These are phyloP conservation scores for Avena eriantha DNA, from an alignment of 176 grass and related monocot species.

Conservation along the genomic window DNA sequence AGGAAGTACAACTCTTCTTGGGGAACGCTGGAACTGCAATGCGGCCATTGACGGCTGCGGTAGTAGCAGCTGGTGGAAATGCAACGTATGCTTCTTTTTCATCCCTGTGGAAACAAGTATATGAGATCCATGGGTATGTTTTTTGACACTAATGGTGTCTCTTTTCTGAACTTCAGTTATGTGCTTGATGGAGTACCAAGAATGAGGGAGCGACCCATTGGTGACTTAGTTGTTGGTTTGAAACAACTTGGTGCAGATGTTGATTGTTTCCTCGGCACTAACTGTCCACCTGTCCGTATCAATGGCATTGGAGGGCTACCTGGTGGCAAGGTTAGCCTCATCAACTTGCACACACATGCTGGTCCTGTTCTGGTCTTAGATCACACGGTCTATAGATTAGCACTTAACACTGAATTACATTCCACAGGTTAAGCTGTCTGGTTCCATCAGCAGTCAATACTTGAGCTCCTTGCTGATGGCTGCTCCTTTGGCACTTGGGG, in stretches of 20 bases:
- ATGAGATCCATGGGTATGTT: not conserved
- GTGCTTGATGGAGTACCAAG: conserved; percentile 96
- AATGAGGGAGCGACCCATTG: conserved; percentile 99
- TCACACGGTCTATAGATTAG: not conserved
- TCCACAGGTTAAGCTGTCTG: conserved; percentile 85
- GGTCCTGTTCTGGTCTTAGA: too few species aligned
- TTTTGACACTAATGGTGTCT: not conserved
- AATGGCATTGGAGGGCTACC: conserved; percentile 89
- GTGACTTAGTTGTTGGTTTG: conserved; percentile 83
- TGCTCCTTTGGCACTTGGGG: conserved; percentile 89
- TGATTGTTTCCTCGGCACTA: conserved; percentile 95
- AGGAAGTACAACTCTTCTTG: conserved; percentile 91
- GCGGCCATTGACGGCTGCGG: conserved; percentile 89
- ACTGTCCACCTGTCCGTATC: conserved; percentile 92
- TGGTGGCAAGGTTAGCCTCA: conserved; percentile 84
- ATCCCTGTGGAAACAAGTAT: not conserved
- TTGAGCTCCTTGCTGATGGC: conserved; percentile 96
- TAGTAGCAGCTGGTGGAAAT: conserved; percentile 96
- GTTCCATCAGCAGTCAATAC: conserved; percentile 99
- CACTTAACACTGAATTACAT: not conserved
- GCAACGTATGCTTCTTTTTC: conserved; percentile 56
- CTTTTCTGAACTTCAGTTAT: conserved; percentile 59
- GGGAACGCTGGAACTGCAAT: conserved; percentile 98
- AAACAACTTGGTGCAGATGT: conserved; percentile 91
- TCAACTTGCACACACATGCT: not conserved